phyloP scores from a whole-genome alignment of 805 yeast genomes.

The Ogataea trehalophila region DNA sequence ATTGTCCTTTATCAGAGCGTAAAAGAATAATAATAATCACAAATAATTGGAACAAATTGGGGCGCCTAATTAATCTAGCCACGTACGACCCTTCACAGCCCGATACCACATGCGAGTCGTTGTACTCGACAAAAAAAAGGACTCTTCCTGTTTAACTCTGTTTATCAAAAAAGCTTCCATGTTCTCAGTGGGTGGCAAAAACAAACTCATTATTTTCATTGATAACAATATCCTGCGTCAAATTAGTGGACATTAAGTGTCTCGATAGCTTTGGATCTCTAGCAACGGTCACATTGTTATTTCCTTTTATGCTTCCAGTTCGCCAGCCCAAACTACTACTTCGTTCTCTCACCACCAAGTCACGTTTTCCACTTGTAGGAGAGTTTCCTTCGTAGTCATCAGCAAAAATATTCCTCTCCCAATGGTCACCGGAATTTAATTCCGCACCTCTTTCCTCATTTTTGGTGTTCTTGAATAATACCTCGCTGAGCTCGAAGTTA shows the following conservation, averaged over 20 bases:
- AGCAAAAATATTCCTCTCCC: not conserved
- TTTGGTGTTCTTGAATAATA: not conserved
- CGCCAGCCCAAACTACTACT: not conserved
- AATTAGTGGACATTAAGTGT: constrained; percentile 2
- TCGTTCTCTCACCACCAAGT: not conserved
- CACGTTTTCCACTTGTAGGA: not conserved
- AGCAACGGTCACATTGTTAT: not conserved
- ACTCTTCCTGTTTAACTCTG: too few species aligned
- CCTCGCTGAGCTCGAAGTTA: not conserved
- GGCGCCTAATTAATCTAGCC: too few species aligned
- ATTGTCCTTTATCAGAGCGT: too few species aligned
- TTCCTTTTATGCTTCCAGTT: not conserved
- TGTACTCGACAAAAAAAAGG: too few species aligned
- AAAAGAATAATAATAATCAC: too few species aligned
- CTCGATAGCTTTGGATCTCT: constrained; percentile 6
- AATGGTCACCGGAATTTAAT: too few species aligned
- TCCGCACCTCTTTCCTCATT: too few species aligned
- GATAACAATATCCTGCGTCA: constrained; percentile 11
- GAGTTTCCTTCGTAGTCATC: not conserved
- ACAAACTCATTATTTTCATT: constrained; percentile 13
- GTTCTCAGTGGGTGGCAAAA: not conserved
- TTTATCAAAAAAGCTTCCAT: too few species aligned
- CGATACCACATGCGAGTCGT: too few species aligned
- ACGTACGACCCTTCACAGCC: too few species aligned
- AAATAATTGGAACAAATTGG: too few species aligned